These are phyloP conservation scores for Striga asiatica DNA, from an alignment of 257 asterid genomes.

Conservation along the genomic window DNA sequence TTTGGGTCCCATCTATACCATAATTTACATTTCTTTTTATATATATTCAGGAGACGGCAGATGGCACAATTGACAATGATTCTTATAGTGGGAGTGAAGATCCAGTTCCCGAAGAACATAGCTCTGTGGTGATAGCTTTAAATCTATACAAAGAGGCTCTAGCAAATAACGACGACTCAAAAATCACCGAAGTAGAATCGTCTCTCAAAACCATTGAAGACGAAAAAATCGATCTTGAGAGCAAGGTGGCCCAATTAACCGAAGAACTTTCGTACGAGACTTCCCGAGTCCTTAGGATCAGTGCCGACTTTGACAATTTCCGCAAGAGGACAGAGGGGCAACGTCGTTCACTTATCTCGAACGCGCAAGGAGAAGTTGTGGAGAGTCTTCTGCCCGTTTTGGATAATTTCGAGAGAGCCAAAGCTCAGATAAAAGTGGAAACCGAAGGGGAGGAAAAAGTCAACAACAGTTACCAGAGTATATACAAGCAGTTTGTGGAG, in stretches of 20 bases:
- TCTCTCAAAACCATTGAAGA: slow-evolving; percentile 52
- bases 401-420: slow-evolving; percentile 88
- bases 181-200: slow-evolving; percentile 50
- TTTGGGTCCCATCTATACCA: neutral
- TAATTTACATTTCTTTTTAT: slow-evolving; percentile 3
- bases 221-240: slow-evolving; percentile 47
- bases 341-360: slow-evolving; percentile 46
- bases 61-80: slow-evolving; percentile 26
- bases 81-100: slow-evolving; percentile 29
- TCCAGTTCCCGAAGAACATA: slow-evolving; percentile 29
- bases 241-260: slow-evolving; percentile 35
- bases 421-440: slow-evolving; percentile 61
- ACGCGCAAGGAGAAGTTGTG: slow-evolving; percentile 74
- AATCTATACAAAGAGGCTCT: slow-evolving; percentile 58
- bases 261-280: slow-evolving; percentile 54
- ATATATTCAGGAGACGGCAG: slow-evolving; percentile 35
- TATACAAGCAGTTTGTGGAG: slow-evolving; percentile 75
- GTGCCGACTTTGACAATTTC: slow-evolving; percentile 81
- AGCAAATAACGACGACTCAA: slow-evolving; percentile 47
- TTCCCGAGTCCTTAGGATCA: slow-evolving; percentile 60
- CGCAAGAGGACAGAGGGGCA: slow-evolving; percentile 74
- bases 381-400: slow-evolving; percentile 63
- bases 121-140: slow-evolving; percentile 38
- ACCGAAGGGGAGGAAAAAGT: slow-evolving; percentile 81
- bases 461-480: slow-evolving; percentile 62